Evolutionary conservation across 768 basidiomycete genomes (phyloP).

Genomic region (Lepiota brunneoincarnata): DNA sequence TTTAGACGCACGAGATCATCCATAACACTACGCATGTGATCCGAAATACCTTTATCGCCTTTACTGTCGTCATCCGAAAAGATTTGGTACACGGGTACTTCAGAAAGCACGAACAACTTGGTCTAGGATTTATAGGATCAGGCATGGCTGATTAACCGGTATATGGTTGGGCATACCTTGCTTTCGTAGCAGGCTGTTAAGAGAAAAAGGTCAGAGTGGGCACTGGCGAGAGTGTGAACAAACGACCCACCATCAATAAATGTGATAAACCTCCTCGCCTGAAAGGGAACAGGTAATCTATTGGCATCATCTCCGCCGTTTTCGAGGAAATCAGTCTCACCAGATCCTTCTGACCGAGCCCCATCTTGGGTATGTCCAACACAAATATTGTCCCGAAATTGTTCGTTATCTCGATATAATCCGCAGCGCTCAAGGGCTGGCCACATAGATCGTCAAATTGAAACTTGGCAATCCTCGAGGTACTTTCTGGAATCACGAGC

Average conservation of each 20-base stretch:
- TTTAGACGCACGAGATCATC: constrained; percentile 76
- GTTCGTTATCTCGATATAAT: constrained; percentile 92
- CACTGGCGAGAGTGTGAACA: background rate
- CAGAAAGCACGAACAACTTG: constrained; percentile 87
- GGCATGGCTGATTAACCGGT: background rate
- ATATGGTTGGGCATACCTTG: constrained; percentile 46
- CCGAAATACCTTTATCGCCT: constrained; percentile 46
- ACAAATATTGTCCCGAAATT: constrained; percentile 88
- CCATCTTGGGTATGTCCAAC: constrained; percentile 85
- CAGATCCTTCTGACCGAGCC: constrained; percentile 81
- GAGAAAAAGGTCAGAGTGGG: constrained; percentile 4
- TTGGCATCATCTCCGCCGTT: background rate
- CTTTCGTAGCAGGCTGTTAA: constrained; percentile 84
- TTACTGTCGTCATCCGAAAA: constrained; percentile 70
- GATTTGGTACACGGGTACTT: constrained; percentile 86
- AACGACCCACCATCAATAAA: constrained; percentile 81
- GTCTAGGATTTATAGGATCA: constrained; percentile 45
- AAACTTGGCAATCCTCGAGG: constrained; percentile 80
- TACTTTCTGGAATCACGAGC: constrained; percentile 76
- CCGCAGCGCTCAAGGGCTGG: constrained; percentile 87
- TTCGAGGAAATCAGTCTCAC: constrained; percentile 33
- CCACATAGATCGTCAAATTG: constrained; percentile 85
- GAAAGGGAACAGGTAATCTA: constrained; percentile 8
- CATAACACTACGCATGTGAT: constrained; percentile 93
- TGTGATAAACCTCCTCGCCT: constrained; percentile 95